Percentiles rank a stretch among this genome's conserved stretches.
Conservation (phyloP, 2,329 filamentous ascomycete genomes). For the Zymoseptoria tritici region DNA sequence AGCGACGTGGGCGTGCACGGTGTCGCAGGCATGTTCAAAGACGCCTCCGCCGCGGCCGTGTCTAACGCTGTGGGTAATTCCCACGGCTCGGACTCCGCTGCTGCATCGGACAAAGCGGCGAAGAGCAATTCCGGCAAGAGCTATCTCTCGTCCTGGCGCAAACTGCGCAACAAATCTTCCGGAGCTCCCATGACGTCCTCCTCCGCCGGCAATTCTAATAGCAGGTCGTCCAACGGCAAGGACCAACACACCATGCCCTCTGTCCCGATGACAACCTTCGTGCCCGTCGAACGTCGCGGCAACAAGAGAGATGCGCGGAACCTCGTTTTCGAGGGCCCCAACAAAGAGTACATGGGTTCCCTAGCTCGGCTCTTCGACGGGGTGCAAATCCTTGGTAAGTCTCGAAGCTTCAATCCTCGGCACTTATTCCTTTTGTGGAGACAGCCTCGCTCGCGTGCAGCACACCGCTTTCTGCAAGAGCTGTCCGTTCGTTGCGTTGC, state of each 20-base stretch:
- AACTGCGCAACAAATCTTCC: constrained; percentile 83
- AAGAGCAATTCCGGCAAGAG: constrained; percentile 62
- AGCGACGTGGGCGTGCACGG: constrained; percentile 82
- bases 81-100: constrained; percentile 25
- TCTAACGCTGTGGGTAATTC: constrained; percentile 6
- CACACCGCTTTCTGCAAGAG: constrained; percentile 5
- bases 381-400: constrained; percentile 80
- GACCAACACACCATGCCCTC: constrained; percentile 51
- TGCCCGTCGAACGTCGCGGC: constrained; percentile 49
- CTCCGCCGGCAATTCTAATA: constrained; percentile 1
- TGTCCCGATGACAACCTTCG: constrained; percentile 60
- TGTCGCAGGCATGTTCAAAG: constrained; percentile 66
- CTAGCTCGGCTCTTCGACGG: constrained; percentile 88
- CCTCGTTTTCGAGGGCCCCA: constrained; percentile 70
- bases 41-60: constrained; percentile 39
- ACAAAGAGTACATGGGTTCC: constrained; percentile 84
- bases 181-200: constrained; percentile 34
- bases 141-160: constrained; percentile 80
- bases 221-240: constrained; percentile 39
- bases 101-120: constrained; percentile 30
- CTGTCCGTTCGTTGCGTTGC: constrained; percentile 7
- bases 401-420: constrained; percentile 1
- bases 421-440: background rate
- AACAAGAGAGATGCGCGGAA: constrained; percentile 50
- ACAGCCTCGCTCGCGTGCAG: background rate